Evolutionary conservation across 306 rosid genomes (phyloP).

Genomic region (Glycyrrhiza uralensis): DNA sequence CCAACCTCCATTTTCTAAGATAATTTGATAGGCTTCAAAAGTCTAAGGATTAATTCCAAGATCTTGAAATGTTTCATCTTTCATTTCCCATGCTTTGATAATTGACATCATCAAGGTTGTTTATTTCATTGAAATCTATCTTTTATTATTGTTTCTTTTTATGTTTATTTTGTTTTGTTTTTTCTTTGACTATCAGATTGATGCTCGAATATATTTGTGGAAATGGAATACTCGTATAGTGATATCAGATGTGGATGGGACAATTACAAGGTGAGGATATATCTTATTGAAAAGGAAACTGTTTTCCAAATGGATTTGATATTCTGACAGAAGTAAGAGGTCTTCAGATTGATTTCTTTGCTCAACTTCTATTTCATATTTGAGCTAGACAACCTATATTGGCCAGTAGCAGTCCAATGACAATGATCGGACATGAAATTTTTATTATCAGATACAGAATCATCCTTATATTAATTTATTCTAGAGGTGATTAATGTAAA

Average conservation of each 20-base stretch:
- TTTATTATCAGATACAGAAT: background rate
- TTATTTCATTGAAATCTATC: background rate
- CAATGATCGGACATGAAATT: background rate
- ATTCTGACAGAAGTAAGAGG: background rate
- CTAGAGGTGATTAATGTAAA: background rate
- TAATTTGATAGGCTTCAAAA: background rate
- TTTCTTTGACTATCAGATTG: constrained; percentile 49
- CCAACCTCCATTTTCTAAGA: background rate
- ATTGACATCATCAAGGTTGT: background rate
- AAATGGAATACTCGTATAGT: constrained; percentile 93
- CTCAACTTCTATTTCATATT: background rate
- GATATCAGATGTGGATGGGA: constrained; percentile 97
- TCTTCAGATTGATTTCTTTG: background rate
- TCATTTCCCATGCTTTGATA: background rate
- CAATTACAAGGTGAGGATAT: constrained; percentile 78
- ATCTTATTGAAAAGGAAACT: constrained; percentile 14
- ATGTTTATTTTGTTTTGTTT: background rate
- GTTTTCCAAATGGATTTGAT: background rate
- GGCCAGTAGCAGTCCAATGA: background rate
- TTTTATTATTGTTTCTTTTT: background rate
- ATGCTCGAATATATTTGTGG: constrained; percentile 88
- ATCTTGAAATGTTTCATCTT: background rate
- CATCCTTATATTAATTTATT: background rate
- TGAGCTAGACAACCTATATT: background rate
- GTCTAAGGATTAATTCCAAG: background rate